These are phyloP conservation scores for Cyberlindnera samutprakarnensis DNA, from an alignment of 805 yeast genomes.

Conservation along the genomic window DNA sequence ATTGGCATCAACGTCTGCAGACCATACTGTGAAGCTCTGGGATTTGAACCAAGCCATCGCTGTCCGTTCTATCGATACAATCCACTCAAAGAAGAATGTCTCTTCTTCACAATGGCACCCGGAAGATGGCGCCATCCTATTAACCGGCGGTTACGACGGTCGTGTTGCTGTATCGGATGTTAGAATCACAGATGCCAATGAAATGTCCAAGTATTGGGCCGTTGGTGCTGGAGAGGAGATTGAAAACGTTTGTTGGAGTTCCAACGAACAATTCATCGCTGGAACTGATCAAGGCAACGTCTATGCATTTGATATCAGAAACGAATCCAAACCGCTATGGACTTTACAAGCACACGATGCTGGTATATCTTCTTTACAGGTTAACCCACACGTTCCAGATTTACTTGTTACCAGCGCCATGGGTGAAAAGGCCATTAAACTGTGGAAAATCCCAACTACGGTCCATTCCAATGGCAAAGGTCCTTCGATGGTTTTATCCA, in stretches of 20 bases:
- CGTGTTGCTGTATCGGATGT: slow-evolving; percentile 78
- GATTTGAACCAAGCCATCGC: slow-evolving; percentile 71
- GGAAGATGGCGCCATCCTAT: slow-evolving; percentile 53
- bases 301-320: slow-evolving; percentile 81
- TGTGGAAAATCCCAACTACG: slow-evolving; percentile 66
- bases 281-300: slow-evolving; percentile 91
- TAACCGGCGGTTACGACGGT: slow-evolving; percentile 94
- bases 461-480: slow-evolving; percentile 19
- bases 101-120: slow-evolving; percentile 86
- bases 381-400: slow-evolving; percentile 61
- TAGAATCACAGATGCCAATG: slow-evolving; percentile 54
- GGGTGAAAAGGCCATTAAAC: slow-evolving; percentile 80
- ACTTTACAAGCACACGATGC: slow-evolving; percentile 95
- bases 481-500: slow-evolving; percentile 83
- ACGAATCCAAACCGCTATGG: slow-evolving; percentile 70
- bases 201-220: slow-evolving; percentile 57
- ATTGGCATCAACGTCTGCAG: slow-evolving; percentile 93
- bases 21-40: slow-evolving; percentile 92
- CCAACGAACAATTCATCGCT: slow-evolving; percentile 57
- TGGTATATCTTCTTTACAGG: slow-evolving; percentile 77
- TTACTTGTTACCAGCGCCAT: slow-evolving; percentile 81
- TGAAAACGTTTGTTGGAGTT: slow-evolving; percentile 71
- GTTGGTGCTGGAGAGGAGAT: slow-evolving; percentile 77
- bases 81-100: slow-evolving; percentile 77
- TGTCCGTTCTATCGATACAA: slow-evolving; percentile 62